These are phyloP conservation scores for Aquilaria malaccensis DNA, from an alignment of 345 rosid species.

Conservation along the genomic window DNA sequence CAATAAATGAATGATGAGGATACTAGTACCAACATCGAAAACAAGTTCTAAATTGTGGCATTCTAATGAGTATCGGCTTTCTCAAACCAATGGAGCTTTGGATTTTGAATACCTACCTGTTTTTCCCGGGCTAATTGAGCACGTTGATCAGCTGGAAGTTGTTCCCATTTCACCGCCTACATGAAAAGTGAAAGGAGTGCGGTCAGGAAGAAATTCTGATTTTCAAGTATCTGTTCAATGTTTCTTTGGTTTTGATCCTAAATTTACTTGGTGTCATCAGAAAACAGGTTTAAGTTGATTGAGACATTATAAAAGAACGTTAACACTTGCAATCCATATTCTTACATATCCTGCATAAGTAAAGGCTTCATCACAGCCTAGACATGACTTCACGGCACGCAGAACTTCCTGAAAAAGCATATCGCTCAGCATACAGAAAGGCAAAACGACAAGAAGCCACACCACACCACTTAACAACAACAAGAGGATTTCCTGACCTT, in stretches of 20 bases:
- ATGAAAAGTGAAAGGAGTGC: neutral
- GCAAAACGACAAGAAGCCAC: neutral
- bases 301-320: neutral
- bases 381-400: conserved; percentile 50
- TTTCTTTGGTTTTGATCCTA: neutral
- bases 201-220: conserved; percentile 1
- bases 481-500: conserved; percentile 41
- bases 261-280: conserved; percentile 1
- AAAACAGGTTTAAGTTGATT: neutral
- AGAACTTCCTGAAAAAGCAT: conserved; percentile 58
- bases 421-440: neutral
- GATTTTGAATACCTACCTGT: conserved; percentile 41
- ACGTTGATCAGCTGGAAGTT: conserved; percentile 79
- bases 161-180: conserved; percentile 85
- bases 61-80: no score
- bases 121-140: conserved; percentile 86
- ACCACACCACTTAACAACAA: neutral
- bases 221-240: neutral
- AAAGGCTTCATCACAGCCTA: conserved; percentile 60
- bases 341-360: conserved; percentile 90
- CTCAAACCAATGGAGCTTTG: no score
- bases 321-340: conserved; percentile 5
- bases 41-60: no score
- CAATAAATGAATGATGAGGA: no score
- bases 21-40: no score